Percentiles rank a stretch among this genome's conserved stretches.
Conservation (phyloP, 768 basidiomycete genomes). For the Pisolithus sp. region DNA sequence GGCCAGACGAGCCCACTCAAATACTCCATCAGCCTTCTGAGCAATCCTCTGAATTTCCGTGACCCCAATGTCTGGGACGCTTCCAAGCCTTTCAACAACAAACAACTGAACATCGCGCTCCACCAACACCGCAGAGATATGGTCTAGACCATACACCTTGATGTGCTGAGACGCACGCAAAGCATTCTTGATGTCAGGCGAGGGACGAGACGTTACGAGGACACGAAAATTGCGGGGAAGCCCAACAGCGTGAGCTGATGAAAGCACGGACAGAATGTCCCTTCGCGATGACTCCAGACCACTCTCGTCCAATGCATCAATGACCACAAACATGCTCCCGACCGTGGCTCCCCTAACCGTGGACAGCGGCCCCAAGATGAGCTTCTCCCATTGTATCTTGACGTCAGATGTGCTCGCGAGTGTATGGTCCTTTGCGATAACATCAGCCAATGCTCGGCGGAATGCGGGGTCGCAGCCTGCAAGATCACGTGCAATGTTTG, state of each 20-base stretch:
- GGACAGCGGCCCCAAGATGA: constrained; percentile 10
- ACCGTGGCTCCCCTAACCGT: constrained; percentile 1
- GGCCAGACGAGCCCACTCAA: constrained; percentile 4
- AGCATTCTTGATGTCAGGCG: background rate
- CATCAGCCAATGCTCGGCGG: background rate
- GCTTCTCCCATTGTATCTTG: constrained; percentile 10
- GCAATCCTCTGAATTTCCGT: background rate
- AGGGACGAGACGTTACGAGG: constrained; percentile 6
- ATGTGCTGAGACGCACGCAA: background rate
- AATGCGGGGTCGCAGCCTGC: constrained; percentile 10
- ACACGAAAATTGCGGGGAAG: constrained; percentile 6
- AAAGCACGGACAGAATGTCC: constrained; percentile 8
- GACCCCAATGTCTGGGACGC: background rate
- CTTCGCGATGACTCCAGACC: background rate
- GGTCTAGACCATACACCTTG: background rate
- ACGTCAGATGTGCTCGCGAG: constrained; percentile 1
- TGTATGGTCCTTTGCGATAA: background rate
- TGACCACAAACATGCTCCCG: constrained; percentile 19
- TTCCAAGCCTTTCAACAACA: background rate
- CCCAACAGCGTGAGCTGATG: background rate
- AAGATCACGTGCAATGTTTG: constrained; percentile 10
- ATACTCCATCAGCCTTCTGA: background rate
- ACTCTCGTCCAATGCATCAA: constrained; percentile 20
- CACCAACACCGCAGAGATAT: background rate
- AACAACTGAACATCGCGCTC: background rate